Conservation (phyloP, 2,329 filamentous ascomycete species). For the Xylariaceae sp. region DNA sequence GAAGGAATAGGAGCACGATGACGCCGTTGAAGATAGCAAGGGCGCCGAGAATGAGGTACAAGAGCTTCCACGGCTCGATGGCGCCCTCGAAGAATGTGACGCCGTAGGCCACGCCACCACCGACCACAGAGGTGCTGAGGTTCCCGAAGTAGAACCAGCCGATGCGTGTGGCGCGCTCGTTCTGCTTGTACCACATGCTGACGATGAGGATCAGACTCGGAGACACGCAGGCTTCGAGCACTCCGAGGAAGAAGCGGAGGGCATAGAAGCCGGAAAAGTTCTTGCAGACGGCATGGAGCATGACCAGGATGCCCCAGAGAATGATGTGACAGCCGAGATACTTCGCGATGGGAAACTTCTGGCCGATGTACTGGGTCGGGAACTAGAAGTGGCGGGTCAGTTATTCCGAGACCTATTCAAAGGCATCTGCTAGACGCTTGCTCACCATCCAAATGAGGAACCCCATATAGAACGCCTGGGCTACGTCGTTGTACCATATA, state of each 20-base stretch:
- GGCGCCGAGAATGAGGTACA: constrained; percentile 34
- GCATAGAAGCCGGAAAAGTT: constrained; percentile 43
- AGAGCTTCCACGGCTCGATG: constrained; percentile 37
- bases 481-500: too few relatives aligned
- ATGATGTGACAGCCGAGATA: constrained; percentile 42
- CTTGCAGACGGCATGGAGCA: constrained; percentile 42
- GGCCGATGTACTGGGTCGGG: neutral
- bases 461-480: constrained; percentile 48
- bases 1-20: constrained; percentile 33
- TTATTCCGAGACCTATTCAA: too few relatives aligned
- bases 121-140: constrained; percentile 46
- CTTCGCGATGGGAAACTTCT: constrained; percentile 34
- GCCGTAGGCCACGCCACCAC: constrained; percentile 27
- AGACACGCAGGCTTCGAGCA: constrained; percentile 47
- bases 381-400: constrained; percentile 26
- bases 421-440: too few relatives aligned
- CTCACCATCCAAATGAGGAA: constrained; percentile 48
- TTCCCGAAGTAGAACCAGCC: constrained; percentile 49
- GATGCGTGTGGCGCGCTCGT: constrained; percentile 48
- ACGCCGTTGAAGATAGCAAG: constrained; percentile 27
- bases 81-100: constrained; percentile 45
- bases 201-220: constrained; percentile 53
- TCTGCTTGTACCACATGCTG: constrained; percentile 50
- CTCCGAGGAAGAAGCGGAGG: constrained; percentile 44
- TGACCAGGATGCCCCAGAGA: constrained; percentile 37